phyloP scores from a whole-genome alignment of 2,329 filamentous ascomycete genomes.

The Neonectria faginata region DNA sequence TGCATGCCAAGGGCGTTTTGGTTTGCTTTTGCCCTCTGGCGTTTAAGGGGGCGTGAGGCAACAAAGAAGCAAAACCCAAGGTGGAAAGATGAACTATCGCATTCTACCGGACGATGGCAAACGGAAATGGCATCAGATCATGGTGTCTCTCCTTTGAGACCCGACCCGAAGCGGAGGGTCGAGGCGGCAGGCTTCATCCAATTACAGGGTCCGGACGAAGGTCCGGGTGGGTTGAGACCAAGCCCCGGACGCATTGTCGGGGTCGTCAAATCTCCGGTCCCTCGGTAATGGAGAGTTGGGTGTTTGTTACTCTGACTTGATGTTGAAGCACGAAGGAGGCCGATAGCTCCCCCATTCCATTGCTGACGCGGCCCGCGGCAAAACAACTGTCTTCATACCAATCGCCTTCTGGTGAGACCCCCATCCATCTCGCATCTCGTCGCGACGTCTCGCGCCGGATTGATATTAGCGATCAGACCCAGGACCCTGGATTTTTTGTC shows the following conservation, averaged over 20 bases:
- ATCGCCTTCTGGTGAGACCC: not conserved
- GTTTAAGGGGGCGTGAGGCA: conserved; percentile 18
- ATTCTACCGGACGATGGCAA: conserved; percentile 27
- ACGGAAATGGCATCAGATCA: conserved; percentile 32
- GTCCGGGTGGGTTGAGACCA: conserved; percentile 6
- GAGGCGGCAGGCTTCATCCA: not conserved
- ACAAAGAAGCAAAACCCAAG: conserved; percentile 17
- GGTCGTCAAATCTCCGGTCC: not conserved
- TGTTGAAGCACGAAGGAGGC: too few relatives aligned
- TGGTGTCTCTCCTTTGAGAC: conserved; percentile 20
- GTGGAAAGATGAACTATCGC: conserved; percentile 24
- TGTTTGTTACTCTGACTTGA: not conserved
- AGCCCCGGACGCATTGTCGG: not conserved
- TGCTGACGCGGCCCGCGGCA: conserved; percentile 14
- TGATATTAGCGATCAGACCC: conserved; percentile 30
- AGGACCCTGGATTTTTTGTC: conserved; percentile 35
- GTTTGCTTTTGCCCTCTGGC: conserved; percentile 17
- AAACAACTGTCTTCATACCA: not conserved
- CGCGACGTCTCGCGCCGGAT: conserved; percentile 16
- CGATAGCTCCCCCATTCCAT: not conserved
- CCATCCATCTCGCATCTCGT: not conserved
- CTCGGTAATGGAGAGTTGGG: not conserved
- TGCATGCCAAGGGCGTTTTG: conserved; percentile 11
- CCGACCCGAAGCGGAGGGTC: conserved; percentile 2
- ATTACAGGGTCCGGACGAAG: not conserved